Evolutionary conservation across 2,329 filamentous ascomycete species (phyloP), one percentile per base, ranked within the genome.

Genomic region (Cladorrhinum sp.): DNA sequence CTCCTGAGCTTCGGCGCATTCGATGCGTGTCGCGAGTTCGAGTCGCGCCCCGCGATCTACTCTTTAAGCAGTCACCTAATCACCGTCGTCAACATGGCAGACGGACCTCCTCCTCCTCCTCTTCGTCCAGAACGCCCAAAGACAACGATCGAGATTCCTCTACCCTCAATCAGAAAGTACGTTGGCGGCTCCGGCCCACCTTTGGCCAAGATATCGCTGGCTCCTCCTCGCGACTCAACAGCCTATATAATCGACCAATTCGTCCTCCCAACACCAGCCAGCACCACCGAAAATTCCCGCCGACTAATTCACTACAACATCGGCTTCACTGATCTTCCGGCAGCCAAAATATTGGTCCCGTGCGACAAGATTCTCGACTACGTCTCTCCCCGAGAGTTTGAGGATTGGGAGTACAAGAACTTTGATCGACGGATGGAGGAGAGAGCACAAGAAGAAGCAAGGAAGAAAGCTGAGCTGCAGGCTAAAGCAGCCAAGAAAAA

Each of bases 181-280:
- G 64, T 63, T 6, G 64, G 57, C 2, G 79, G 79, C 36, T 77
- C 77, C 7, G 79, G 80, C 0, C 83, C 83, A 0, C 74, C 78
- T 0, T 70, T 81, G 1, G 76, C 76, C 2, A 78, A 76, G 9
- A 72, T 85, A 16, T 69, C 75, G n/a, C 71, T 86, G 6, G 70
- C 79, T 2, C 82, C 79, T 2, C 69, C 74, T 1, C 71, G 77
- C 67, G 80, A 86, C 65, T 78, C 79, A 49, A 79, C 79, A 8
- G 84, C 81, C n/a, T 84, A 80, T 66, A 87, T 88, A 48, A 69
- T 81, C 62, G 79, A 81, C 52, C 79, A 81, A 65, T 75, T 82
- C 29, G 72, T 85, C 7, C 72, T 82, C 0, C 77, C 80, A 1
- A 66, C 70, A 1, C 41, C 67, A 22, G 64, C 67, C 53, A 66